These are phyloP conservation scores for Toxoplasma gondii DNA, from an alignment of 169 alveolate genomes.

Conservation along the genomic window DNA sequence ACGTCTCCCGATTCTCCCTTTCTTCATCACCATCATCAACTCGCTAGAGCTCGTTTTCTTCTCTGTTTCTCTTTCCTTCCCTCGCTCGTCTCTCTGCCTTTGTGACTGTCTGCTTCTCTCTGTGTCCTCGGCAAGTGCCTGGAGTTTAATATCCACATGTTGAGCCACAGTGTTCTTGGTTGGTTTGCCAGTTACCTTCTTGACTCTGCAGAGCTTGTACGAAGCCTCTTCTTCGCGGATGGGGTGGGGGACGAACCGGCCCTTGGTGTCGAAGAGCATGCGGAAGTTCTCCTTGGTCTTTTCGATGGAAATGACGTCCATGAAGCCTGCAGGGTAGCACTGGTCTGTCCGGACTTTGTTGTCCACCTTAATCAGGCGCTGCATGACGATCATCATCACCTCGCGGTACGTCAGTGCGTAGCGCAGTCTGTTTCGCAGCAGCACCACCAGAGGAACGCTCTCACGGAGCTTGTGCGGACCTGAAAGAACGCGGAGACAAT, in stretches of 20 bases:
- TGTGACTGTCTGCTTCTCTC: neutral
- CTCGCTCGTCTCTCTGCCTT: neutral
- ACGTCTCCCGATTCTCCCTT: too few species aligned
- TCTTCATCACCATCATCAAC: neutral
- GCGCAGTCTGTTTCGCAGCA: slow-evolving; percentile 94
- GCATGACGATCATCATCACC: slow-evolving; percentile 95
- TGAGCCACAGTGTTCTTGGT: neutral
- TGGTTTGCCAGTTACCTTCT: slow-evolving; percentile 78
- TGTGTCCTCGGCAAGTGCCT: neutral
- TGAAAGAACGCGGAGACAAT: neutral
- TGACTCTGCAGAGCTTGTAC: slow-evolving; percentile 96
- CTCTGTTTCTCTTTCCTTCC: neutral
- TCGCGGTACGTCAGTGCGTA: slow-evolving; percentile 95
- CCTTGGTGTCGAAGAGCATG: slow-evolving; percentile 97
- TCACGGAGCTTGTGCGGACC: slow-evolving; percentile 98
- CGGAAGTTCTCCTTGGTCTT: slow-evolving; percentile 96
- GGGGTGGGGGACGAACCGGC: slow-evolving; percentile 96
- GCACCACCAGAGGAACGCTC: slow-evolving; percentile 94
- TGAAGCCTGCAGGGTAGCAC: slow-evolving; percentile 97
- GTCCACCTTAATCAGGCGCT: slow-evolving; percentile 92
- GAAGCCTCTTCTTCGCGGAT: slow-evolving; percentile 90
- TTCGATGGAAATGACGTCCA: slow-evolving; percentile 92
- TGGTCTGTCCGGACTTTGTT: slow-evolving; percentile 97
- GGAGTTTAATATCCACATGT: neutral
- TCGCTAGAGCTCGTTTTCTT: neutral